phyloP scores from a whole-genome alignment of 1,284 basidiomycete species.

The Austroboletus olivaceoglutinosus region DNA sequence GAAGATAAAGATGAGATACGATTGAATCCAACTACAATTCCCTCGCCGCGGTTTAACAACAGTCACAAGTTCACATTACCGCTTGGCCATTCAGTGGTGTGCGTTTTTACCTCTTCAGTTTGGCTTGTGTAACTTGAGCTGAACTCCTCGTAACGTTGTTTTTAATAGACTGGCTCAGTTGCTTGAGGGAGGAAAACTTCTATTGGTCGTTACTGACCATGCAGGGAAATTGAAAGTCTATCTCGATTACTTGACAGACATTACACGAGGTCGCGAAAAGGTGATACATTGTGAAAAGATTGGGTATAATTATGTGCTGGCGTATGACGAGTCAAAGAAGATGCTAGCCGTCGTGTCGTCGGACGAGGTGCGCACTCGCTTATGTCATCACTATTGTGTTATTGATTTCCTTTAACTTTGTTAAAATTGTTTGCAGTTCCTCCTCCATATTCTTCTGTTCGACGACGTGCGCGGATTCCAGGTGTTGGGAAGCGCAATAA shows the following conservation, averaged over 20 bases:
- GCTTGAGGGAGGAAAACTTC: slow-evolving; percentile 38
- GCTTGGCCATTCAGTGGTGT: slow-evolving; percentile 35
- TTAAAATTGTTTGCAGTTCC: slow-evolving; percentile 28
- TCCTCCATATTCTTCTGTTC: slow-evolving; percentile 45
- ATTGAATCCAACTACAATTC: too few relatives aligned
- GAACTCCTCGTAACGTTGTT: too few relatives aligned
- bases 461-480: slow-evolving; percentile 40
- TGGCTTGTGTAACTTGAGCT: background rate
- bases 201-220: slow-evolving; percentile 42
- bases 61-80: slow-evolving; percentile 36
- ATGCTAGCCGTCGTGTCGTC: slow-evolving; percentile 44
- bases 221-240: slow-evolving; percentile 37
- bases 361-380: slow-evolving; percentile 34
- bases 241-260: slow-evolving; percentile 34
- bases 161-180: slow-evolving; percentile 40
- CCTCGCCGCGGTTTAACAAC: slow-evolving; percentile 33
- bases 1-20: too few relatives aligned
- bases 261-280: slow-evolving; percentile 32
- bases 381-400: background rate
- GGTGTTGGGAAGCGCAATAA: slow-evolving; percentile 38
- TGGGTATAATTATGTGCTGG: slow-evolving; percentile 41
- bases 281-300: slow-evolving; percentile 43
- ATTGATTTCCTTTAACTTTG: too few relatives aligned
- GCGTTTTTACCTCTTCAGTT: background rate
- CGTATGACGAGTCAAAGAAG: slow-evolving; percentile 51